Evolutionary conservation across 2,329 filamentous ascomycete genomes (phyloP).

Genomic region (Tolypocladium guangdongense): DNA sequence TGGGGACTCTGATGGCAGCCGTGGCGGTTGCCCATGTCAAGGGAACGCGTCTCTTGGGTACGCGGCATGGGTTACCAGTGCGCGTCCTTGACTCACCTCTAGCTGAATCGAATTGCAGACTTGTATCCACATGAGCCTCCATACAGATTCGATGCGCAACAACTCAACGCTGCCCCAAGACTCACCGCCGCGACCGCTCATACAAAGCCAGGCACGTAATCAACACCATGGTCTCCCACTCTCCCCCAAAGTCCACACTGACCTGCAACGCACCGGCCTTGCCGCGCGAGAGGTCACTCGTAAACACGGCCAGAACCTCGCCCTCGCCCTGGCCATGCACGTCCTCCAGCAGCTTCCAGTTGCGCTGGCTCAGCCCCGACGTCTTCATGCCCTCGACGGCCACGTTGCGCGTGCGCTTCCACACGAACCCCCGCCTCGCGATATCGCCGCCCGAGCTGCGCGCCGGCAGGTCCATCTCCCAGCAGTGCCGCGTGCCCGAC

Average conservation of each 20-base stretch:
- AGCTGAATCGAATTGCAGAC: too few relatives aligned
- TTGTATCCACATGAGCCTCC: neutral
- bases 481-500: slow-evolving; percentile 2
- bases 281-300: neutral
- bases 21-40: too few relatives aligned
- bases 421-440: neutral
- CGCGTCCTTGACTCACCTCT: too few relatives aligned
- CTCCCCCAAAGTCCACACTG: slow-evolving; percentile 5
- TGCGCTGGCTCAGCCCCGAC: slow-evolving; percentile 2
- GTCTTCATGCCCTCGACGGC: slow-evolving; percentile 6
- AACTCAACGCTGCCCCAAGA: neutral
- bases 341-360: slow-evolving; percentile 5
- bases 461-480: slow-evolving; percentile 2
- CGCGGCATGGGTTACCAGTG: too few relatives aligned
- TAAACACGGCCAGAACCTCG: slow-evolving; percentile 6
- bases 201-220: slow-evolving; percentile 5
- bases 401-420: slow-evolving; percentile 6
- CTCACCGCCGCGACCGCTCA: neutral
- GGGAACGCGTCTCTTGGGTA: too few relatives aligned
- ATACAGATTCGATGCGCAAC: neutral
- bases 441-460: neutral
- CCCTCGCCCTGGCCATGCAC: neutral
- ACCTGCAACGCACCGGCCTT: slow-evolving; percentile 5
- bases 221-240: slow-evolving; percentile 5
- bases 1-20: too few relatives aligned